Percentiles rank a stretch among this genome's conserved stretches.
phyloP scores from a whole-genome alignment of 2,329 filamentous ascomycete genomes.

The Colletotrichum neosansevieriae region DNA sequence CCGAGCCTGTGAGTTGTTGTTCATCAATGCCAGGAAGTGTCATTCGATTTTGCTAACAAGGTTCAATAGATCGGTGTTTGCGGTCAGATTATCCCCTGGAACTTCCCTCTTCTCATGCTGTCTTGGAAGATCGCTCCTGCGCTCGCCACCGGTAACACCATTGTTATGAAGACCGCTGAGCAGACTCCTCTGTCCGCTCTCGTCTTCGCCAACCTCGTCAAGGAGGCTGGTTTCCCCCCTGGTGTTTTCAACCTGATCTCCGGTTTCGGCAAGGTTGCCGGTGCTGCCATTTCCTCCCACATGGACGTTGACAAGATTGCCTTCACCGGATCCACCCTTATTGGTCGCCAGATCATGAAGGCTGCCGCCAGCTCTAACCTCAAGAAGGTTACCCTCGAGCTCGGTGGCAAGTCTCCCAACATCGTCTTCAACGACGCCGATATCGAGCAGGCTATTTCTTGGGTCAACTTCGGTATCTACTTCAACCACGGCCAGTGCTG shows the following conservation, averaged over 20 bases:
- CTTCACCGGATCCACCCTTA: constrained; percentile 82
- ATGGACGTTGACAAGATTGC: constrained; percentile 88
- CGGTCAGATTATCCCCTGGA: constrained; percentile 91
- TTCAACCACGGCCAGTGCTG: constrained; percentile 75
- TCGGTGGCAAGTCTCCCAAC: constrained; percentile 85
- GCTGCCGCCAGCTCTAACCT: constrained; percentile 81
- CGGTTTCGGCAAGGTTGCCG: constrained; percentile 82
- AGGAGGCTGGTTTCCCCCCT: constrained; percentile 83
- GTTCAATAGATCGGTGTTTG: constrained; percentile 74
- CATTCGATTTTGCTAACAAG: not conserved
- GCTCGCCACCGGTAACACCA: constrained; percentile 77
- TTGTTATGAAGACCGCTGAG: constrained; percentile 82
- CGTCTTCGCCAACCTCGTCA: constrained; percentile 72
- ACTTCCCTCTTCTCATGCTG: constrained; percentile 85
- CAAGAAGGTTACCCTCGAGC: constrained; percentile 85
- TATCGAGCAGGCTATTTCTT: constrained; percentile 80
- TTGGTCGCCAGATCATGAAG: constrained; percentile 85
- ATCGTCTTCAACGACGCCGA: constrained; percentile 84
- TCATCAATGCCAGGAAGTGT: not conserved
- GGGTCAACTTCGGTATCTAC: constrained; percentile 80
- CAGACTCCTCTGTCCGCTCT: constrained; percentile 80
- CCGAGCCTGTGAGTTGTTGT: constrained; percentile 72
- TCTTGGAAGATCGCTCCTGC: constrained; percentile 86
- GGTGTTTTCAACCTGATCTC: constrained; percentile 84
- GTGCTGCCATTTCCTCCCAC: constrained; percentile 80